phyloP scores from a whole-genome alignment of 345 rosid genomes.

The Leavenworthia alabamica region DNA sequence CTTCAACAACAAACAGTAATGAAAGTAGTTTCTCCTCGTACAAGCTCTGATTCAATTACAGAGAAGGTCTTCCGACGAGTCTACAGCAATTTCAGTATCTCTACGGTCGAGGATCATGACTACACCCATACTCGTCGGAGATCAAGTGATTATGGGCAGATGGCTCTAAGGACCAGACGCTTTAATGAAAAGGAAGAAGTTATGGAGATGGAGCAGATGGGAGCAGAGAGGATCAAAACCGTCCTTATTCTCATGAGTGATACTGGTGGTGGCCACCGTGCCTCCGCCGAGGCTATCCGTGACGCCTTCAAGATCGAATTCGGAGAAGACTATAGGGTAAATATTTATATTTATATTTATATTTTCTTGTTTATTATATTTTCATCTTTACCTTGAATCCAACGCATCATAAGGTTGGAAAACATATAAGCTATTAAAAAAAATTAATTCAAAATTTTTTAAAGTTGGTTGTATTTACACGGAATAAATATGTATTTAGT shows the following conservation, averaged over 20 bases:
- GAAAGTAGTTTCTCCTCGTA: constrained; percentile 52
- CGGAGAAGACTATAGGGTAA: constrained; percentile 78
- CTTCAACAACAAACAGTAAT: constrained; percentile 21
- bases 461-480: background rate
- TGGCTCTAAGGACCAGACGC: constrained; percentile 35
- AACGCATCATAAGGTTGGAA: constrained; percentile 5
- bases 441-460: background rate
- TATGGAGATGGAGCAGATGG: constrained; percentile 83
- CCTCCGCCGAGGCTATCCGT: constrained; percentile 93
- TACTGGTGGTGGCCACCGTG: constrained; percentile 97
- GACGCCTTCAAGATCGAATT: constrained; percentile 72
- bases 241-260: constrained; percentile 97
- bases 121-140: constrained; percentile 1
- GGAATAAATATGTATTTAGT: background rate
- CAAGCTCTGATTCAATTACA: constrained; percentile 48
- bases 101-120: constrained; percentile 1
- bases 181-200: constrained; percentile 7
- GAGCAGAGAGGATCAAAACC: constrained; percentile 76
- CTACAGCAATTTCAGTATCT: constrained; percentile 38
- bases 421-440: background rate
- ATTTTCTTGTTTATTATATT: background rate
- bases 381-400: constrained; percentile 8
- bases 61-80: constrained; percentile 58
- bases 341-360: background rate
- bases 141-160: constrained; percentile 19